phyloP scores from a whole-genome alignment of 2,329 filamentous ascomycete species.

The Cercospora zeae-maydis region DNA sequence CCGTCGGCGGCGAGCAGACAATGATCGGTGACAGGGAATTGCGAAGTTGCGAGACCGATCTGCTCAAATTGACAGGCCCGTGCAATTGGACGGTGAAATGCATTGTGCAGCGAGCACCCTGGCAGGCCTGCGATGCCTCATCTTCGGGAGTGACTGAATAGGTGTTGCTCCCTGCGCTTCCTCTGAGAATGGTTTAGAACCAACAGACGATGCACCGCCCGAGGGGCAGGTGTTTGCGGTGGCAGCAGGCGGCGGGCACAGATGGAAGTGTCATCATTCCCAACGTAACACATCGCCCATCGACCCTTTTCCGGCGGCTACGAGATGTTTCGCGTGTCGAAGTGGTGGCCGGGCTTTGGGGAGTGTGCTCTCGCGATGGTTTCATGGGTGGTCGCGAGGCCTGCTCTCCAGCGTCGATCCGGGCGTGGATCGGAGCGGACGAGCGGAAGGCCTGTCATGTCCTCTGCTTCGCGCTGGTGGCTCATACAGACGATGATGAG shows the following conservation, averaged over 20 bases:
- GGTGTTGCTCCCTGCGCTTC: neutral
- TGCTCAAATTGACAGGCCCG: neutral
- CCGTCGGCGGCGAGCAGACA: slow-evolving; percentile 7
- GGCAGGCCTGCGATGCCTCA: slow-evolving; percentile 9
- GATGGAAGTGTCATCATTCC: neutral
- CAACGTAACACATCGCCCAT: neutral
- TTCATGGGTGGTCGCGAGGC: slow-evolving; percentile 9
- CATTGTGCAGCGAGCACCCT: neutral
- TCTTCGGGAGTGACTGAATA: slow-evolving; percentile 8
- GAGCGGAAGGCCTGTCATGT: neutral
- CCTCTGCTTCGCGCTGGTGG: neutral
- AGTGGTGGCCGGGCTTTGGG: neutral
- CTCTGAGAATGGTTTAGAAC: neutral
- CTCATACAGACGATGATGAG: neutral
- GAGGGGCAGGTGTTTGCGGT: neutral
- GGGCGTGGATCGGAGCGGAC: slow-evolving; percentile 16
- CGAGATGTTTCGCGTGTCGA: slow-evolving; percentile 1
- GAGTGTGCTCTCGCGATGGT: slow-evolving; percentile 4
- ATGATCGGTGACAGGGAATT: slow-evolving; percentile 13
- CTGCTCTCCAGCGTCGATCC: slow-evolving; percentile 13
- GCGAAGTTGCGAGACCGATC: slow-evolving; percentile 11
- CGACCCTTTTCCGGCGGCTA: neutral
- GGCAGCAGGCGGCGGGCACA: neutral
- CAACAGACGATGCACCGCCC: neutral
- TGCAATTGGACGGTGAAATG: neutral